Conservation (phyloP, 306 rosid species). For the Clitoria ternatea region DNA sequence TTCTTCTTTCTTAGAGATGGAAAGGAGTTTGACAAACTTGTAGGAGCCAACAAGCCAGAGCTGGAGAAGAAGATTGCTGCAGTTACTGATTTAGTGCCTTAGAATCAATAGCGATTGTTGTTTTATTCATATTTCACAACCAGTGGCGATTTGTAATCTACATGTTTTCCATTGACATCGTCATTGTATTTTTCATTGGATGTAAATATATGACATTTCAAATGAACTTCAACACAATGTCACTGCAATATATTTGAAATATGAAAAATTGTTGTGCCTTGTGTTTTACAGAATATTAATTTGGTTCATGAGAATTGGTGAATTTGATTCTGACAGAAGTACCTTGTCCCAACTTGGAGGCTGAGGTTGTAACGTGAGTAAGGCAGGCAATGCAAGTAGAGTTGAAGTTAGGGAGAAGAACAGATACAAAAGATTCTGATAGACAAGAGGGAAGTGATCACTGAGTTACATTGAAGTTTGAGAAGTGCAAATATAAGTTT, state of each 20-base stretch:
- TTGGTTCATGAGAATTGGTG: background rate
- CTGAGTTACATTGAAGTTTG: too few relatives aligned
- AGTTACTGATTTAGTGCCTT: slow-evolving; percentile 29
- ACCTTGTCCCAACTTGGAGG: too few relatives aligned
- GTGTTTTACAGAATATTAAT: background rate
- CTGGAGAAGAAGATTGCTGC: slow-evolving; percentile 58
- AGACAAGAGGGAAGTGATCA: too few relatives aligned
- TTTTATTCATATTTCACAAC: slow-evolving; percentile 5
- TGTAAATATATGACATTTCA: slow-evolving; percentile 10
- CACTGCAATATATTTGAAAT: slow-evolving; percentile 18
- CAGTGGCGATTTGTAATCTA: background rate
- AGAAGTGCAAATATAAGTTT: too few relatives aligned
- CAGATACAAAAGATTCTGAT: too few relatives aligned
- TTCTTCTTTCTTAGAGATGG: slow-evolving; percentile 82
- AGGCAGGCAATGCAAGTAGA: too few relatives aligned
- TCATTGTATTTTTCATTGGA: slow-evolving; percentile 13
- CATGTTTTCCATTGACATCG: slow-evolving; percentile 1
- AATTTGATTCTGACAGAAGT: background rate
- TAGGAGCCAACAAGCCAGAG: slow-evolving; percentile 92
- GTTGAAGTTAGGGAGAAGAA: too few relatives aligned
- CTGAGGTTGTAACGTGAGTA: too few relatives aligned
- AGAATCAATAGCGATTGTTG: slow-evolving; percentile 10
- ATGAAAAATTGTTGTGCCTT: background rate
- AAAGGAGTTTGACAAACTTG: slow-evolving; percentile 75
- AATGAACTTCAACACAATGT: slow-evolving; percentile 2